A percentile compares a stretch with the other conserved stretches of the same genome.
These are phyloP conservation scores for Malus hybrid DNA, from an alignment of 331 rosid genomes.

Conservation along the genomic window DNA sequence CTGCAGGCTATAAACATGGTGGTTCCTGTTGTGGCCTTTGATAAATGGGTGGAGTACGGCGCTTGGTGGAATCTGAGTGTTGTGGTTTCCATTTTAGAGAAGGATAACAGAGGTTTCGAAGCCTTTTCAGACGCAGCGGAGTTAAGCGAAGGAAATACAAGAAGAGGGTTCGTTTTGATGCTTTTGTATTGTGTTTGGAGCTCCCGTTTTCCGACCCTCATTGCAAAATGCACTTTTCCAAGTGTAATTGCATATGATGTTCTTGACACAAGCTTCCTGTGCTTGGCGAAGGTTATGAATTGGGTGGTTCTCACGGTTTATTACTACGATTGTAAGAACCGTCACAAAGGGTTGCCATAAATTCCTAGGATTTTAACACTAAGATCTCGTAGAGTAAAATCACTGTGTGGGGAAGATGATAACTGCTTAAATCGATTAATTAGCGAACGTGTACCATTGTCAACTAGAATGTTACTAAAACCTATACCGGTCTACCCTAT, in stretches of 20 bases:
- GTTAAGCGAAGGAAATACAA: background rate
- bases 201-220: background rate
- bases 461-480: no score
- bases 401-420: no score
- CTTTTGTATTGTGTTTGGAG: background rate
- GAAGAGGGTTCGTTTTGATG: background rate
- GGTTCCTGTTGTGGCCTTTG: background rate
- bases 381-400: background rate
- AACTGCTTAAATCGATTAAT: no score
- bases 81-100: conserved; percentile 3
- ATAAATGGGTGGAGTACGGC: background rate
- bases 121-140: background rate
- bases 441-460: no score
- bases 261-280: background rate
- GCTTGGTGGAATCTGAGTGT: conserved; percentile 1
- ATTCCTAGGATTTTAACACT: background rate
- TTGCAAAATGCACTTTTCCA: background rate
- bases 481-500: no score
- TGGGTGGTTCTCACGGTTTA: conserved; percentile 11
- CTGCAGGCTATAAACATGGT: background rate
- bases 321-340: conserved; percentile 11
- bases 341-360: background rate
- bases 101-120: background rate
- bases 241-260: background rate
- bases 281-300: background rate